Evolutionary conservation across 1,139 yeast genomes (phyloP), one percentile per base, ranked within the genome.

Genomic region (Yamadazyma kanchanaburiensis): DNA sequence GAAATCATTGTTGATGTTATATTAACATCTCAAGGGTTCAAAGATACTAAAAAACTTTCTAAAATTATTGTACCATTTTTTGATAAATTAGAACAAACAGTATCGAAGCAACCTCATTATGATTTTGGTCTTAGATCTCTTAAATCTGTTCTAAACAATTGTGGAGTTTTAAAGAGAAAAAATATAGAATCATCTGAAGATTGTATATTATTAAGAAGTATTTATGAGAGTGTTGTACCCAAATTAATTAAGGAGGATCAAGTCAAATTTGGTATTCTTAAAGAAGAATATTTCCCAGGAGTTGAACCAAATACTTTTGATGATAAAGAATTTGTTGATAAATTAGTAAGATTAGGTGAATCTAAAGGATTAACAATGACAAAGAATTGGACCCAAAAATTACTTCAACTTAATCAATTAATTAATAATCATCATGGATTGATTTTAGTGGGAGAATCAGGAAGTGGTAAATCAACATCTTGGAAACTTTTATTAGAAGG

Each of bases 71-170:
- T 83, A 0, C 70, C 75, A 0, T 66, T 85, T 28, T 82, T 87
- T 43, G 42, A 47, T 1, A 58, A 52, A 1, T 50, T 89, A 18
- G 49, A 53, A 4, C 14, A 18, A 0, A 29, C 39, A 0, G 55
- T 77, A 8, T 68, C 86, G 0, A 21, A 42, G 0, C 96, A 87
- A 48, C 48, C 58, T 3, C 97, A 89, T 51, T 91, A 91, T 47
- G 96, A 91, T 47, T 91, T 91, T 66, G 96, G 97, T 0, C 61
- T 89, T 24, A 67, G 96, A 36, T 80, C 95, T 0, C 54, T 89
- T 33, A 89, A 88, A 48, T 68, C 77, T 26, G 76, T 81, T 1
- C 55, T 89, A 24, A 54, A 64, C 4, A 68, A 70, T 33, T 78
- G 89, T 45, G 89, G 91, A 0, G 45, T 51, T 11, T 49, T 76